Evolutionary conservation across 2,329 filamentous ascomycete genomes (phyloP).

Genomic region (Aspergillus candidus): DNA sequence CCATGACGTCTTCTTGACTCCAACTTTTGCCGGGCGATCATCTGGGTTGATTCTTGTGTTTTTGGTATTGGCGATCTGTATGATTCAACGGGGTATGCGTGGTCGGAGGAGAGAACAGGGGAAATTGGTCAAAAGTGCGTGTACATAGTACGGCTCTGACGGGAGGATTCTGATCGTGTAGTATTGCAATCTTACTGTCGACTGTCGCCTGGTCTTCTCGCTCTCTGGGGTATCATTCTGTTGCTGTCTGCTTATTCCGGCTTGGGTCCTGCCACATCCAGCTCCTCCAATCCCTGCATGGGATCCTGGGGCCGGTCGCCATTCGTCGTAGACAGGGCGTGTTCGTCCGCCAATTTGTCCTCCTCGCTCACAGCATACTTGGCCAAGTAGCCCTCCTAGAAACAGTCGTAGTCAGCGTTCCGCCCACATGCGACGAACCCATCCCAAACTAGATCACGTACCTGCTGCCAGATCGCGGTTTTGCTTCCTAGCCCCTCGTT

Average conservation of each 20-base stretch:
- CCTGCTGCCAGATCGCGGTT: slow-evolving; percentile 96
- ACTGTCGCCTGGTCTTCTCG: slow-evolving; percentile 12
- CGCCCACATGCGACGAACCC: background rate
- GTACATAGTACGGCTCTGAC: slow-evolving; percentile 34
- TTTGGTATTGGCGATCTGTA: slow-evolving; percentile 22
- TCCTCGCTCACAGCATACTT: slow-evolving; percentile 81
- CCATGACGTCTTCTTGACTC: slow-evolving; percentile 23
- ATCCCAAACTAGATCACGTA: slow-evolving; percentile 39
- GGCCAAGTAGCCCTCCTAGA: slow-evolving; percentile 85
- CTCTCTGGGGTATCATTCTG: slow-evolving; percentile 19
- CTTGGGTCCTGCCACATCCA: slow-evolving; percentile 91
- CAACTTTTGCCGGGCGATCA: slow-evolving; percentile 25
- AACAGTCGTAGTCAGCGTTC: slow-evolving; percentile 22
- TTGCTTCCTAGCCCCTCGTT: slow-evolving; percentile 87
- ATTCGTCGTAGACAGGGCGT: slow-evolving; percentile 43
- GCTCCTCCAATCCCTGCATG: slow-evolving; percentile 89
- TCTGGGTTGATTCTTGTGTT: slow-evolving; percentile 15
- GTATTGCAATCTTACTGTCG: slow-evolving; percentile 25
- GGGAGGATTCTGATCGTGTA: slow-evolving; percentile 21
- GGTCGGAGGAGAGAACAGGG: slow-evolving; percentile 16
- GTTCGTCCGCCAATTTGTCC: slow-evolving; percentile 58
- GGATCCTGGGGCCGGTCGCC: slow-evolving; percentile 64
- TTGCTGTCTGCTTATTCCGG: slow-evolving; percentile 50
- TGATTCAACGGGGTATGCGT: slow-evolving; percentile 24
- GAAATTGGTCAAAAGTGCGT: slow-evolving; percentile 22